phyloP scores from a whole-genome alignment of 2,329 filamentous ascomycete genomes.

The Neopestalotiopsis sp. region DNA sequence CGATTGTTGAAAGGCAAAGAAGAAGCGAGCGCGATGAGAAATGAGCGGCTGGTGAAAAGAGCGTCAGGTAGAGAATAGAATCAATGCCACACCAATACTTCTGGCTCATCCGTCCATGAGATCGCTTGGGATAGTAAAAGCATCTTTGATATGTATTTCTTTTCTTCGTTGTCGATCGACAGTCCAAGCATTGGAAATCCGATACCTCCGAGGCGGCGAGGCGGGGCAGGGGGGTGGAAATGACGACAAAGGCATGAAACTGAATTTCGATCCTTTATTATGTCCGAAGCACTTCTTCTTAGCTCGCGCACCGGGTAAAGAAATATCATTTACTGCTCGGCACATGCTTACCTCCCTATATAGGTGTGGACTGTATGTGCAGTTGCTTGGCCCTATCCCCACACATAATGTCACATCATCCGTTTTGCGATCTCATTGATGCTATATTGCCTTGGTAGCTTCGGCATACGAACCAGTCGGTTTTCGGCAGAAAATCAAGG shows the following conservation, averaged over 20 bases:
- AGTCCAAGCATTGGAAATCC: neutral
- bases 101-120: neutral
- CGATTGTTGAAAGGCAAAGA: neutral
- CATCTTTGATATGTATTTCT: neutral
- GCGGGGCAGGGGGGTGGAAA: neutral
- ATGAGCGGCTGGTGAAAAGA: neutral
- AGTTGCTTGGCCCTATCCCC: neutral
- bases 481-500: conserved; percentile 4
- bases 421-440: neutral
- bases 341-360: neutral
- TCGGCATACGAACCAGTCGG: neutral
- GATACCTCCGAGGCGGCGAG: neutral
- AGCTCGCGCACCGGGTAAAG: neutral
- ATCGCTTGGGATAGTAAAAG: neutral
- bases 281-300: neutral
- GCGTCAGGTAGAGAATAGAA: neutral
- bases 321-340: neutral
- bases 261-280: neutral
- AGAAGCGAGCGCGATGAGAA: neutral
- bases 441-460: neutral
- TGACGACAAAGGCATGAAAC: neutral
- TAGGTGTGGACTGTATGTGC: neutral
- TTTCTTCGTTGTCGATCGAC: neutral
- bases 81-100: neutral
- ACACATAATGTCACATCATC: neutral